phyloP scores from a whole-genome alignment of 2,329 filamentous ascomycete species.

The Camillea tinctor region DNA sequence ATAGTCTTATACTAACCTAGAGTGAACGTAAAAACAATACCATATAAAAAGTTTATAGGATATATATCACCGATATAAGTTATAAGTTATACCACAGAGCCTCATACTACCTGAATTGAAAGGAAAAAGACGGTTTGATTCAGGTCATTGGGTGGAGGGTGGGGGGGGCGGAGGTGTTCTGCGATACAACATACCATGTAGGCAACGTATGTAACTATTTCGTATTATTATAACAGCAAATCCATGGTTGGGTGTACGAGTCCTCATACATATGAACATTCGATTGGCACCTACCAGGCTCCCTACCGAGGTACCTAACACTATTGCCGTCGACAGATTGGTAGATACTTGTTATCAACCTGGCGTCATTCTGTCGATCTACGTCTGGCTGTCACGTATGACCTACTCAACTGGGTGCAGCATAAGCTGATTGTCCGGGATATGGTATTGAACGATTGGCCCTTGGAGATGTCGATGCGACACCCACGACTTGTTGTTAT shows the following conservation, averaged over 20 bases:
- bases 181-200: neutral
- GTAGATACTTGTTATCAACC: neutral
- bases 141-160: neutral
- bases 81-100: neutral
- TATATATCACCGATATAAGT: neutral
- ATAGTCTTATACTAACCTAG: too few species aligned
- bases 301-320: neutral
- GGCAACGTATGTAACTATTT: neutral
- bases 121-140: neutral
- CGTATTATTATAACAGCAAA: neutral
- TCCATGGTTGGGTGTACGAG: neutral
- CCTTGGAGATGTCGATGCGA: conserved; percentile 18
- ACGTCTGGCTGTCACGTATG: conserved; percentile 9
- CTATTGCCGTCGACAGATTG: neutral
- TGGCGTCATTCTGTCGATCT: conserved; percentile 8
- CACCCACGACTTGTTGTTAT: conserved; percentile 19
- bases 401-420: conserved; percentile 15
- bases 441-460: conserved; percentile 28
- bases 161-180: too few species aligned
- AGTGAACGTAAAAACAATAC: too few species aligned
- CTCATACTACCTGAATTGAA: conserved; percentile 1
- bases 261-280: neutral
- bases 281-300: neutral
- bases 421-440: conserved; percentile 21
- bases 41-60: too few species aligned